Evolutionary conservation across 768 basidiomycete species (phyloP), one percentile per base, ranked within the genome.

Genomic region (Cystofilobasidium capitatum): DNA sequence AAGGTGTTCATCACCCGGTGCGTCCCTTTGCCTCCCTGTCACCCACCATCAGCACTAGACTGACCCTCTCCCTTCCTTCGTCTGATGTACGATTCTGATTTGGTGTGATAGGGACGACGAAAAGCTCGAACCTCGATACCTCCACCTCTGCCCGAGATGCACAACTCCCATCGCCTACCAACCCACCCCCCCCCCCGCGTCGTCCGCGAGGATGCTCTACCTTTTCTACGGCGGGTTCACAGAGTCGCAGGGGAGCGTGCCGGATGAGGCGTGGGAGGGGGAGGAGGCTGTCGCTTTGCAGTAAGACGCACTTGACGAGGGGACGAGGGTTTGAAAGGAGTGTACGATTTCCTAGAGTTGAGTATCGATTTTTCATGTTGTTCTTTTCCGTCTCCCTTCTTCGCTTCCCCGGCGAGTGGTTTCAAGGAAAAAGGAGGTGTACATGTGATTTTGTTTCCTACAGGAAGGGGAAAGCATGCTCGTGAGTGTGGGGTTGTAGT

Each of bases 101-200:
- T n/a, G n/a, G n/a, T n/a, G n/a, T n/a, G n/a, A 24, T 37, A 63
- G 70, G 58, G 44, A 62, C 65, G 16, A 70, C 71, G 17, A 39
- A 36, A 55, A 39, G 12, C 59, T 77, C 33, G 77, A 78, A 71
- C 69, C 74, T 1, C 71, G 76, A 37, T 74, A 75, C 61, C 69
- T 71, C 10, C 73, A 77, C 45, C 63, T 71, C 33, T 78, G 73
- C 58, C 70, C 70, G 17, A 29, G 75, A 67, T 77, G 76, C 64
- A 74, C 70, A 64, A 75, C 72, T 6, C 66, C 66, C 2, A 47
- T 63, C 29, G 66, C 59, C n/a, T 68, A 68, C 49, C 66, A 68
- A 42, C n/a, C 61, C 17, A 62, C 66, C 10, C 66, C 66, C 5
- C 66, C 61, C 17, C 66, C 66, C 2, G 33, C 60, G 31, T 36